A percentile compares a stretch with the other conserved stretches of the same genome.
phyloP scores from a whole-genome alignment of 2,329 filamentous ascomycete species.

The Keithomyces neogunnii region DNA sequence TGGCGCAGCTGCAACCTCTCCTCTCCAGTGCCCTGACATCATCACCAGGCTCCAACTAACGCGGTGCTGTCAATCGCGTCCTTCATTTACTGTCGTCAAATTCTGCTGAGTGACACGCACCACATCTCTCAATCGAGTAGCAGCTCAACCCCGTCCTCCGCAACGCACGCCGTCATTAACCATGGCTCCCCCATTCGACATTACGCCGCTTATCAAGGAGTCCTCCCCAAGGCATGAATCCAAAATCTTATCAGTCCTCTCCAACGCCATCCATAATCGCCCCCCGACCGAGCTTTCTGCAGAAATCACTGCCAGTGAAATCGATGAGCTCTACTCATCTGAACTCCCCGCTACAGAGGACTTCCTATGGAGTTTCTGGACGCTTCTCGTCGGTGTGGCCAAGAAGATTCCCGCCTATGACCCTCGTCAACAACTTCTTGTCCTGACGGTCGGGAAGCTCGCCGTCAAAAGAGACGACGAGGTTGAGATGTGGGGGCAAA shows the following conservation, averaged over 20 bases:
- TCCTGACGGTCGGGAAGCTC: conserved; percentile 14
- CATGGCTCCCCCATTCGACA: conserved; percentile 6
- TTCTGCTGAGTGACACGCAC: background rate
- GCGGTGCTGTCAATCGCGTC: background rate
- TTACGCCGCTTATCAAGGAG: conserved; percentile 1
- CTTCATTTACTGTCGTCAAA: background rate
- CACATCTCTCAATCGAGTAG: background rate
- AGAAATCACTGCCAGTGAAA: conserved; percentile 13
- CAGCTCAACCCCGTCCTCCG: background rate
- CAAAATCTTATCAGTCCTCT: conserved; percentile 14
- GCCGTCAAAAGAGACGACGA: conserved; percentile 13
- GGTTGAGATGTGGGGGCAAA: conserved; percentile 19
- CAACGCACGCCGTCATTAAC: background rate
- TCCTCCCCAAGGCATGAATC: conserved; percentile 8
- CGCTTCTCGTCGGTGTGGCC: conserved; percentile 15
- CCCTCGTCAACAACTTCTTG: conserved; percentile 16
- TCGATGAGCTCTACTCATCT: conserved; percentile 17
- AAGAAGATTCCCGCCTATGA: conserved; percentile 19
- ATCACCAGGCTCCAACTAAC: too few species aligned
- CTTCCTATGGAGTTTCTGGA: conserved; percentile 23
- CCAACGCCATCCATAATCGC: conserved; percentile 14
- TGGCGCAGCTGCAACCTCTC: too few species aligned
- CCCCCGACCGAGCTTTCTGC: conserved; percentile 10
- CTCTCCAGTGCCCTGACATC: too few species aligned
- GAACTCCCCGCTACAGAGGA: conserved; percentile 12